phyloP scores from a whole-genome alignment of 371 early-diverging fungal genomes.

The Apophysomyces elegans region DNA sequence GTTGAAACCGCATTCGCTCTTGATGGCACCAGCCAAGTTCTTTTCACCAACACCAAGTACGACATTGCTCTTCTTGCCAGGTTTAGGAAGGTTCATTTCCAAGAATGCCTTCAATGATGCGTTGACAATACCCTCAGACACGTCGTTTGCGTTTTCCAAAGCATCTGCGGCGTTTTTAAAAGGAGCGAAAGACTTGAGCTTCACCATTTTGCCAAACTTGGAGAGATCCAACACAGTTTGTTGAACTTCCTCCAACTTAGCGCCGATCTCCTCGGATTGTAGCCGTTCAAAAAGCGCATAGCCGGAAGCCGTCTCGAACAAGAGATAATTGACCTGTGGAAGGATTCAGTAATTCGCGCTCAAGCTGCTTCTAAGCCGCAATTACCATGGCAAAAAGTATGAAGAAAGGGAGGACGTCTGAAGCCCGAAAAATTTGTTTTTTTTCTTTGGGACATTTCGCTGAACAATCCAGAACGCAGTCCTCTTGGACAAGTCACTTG shows the following conservation, averaged over 20 bases:
- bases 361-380: neutral
- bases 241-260: conserved; percentile 90
- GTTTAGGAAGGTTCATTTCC: conserved; percentile 90
- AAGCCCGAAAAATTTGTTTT: conserved; percentile 12
- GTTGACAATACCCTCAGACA: conserved; percentile 94
- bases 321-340: conserved; percentile 64
- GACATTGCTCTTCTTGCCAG: conserved; percentile 73
- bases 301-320: conserved; percentile 96
- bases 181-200: conserved; percentile 93
- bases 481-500: no score
- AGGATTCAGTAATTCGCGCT: conserved; percentile 1
- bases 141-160: conserved; percentile 95
- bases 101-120: conserved; percentile 89
- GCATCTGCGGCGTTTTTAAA: conserved; percentile 98
- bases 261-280: conserved; percentile 94
- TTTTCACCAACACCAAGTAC: conserved; percentile 94
- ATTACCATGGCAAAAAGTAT: conserved; percentile 8
- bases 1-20: conserved; percentile 75
- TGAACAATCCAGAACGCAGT: no score
- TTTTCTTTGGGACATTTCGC: neutral
- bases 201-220: conserved; percentile 90
- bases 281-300: conserved; percentile 95
- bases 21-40: conserved; percentile 90
- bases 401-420: neutral
- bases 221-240: conserved; percentile 82